Base-by-base conservation (phyloP, 306 rosid genomes). In the Fragaria vesca region DNA sequence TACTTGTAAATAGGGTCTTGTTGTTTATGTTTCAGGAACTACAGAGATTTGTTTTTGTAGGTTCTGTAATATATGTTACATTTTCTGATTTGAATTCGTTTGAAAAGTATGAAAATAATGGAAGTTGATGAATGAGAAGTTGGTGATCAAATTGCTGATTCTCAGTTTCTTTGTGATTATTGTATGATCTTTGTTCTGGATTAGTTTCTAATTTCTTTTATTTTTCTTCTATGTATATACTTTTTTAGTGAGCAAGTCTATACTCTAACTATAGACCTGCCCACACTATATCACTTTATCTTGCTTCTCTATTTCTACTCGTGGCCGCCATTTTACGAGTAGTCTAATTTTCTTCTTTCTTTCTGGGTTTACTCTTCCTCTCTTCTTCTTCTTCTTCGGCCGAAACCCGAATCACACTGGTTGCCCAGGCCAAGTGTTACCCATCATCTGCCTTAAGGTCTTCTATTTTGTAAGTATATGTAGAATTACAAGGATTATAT, bases 51-150 rank as follows among this genome's bases (percentile, higher is more conserved):
- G 18, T 32, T 21, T 32, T 8, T 6, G 16, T 48, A 6, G 18
- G 47, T 60, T 62, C 12, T 81, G 60, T 71, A 46, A 43, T 24
- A 6, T 76, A 57, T 55, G 48, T 45, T 12, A 30, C 36, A 30
- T 65, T 32, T 30, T 71, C 15, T 20, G 34, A 47, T 24, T 77
- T 34, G 5, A 54, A 55, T 72, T 38, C 16, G 26, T 62, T 63
- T 1, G 40, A 46, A 76, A n/a, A 38, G 32, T 63, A 7, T 77
- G 78, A 71, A 65, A 26, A 50, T 40, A 50, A 43, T 66, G 71
- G 79, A 45, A 52, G 78, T 60, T 8, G 68, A 68, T 66, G n/a
- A 66, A 81, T 81, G 65, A 34, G 16, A 66, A 65, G 74, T 32
- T 76, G 75, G 45, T 13, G 61, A 30, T 20, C 2, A 47, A 18